A percentile compares a stretch with the other conserved stretches of the same genome.
Evolutionary conservation across 2,329 filamentous ascomycete species (phyloP).

Genomic region (Aspergillus amoenus): DNA sequence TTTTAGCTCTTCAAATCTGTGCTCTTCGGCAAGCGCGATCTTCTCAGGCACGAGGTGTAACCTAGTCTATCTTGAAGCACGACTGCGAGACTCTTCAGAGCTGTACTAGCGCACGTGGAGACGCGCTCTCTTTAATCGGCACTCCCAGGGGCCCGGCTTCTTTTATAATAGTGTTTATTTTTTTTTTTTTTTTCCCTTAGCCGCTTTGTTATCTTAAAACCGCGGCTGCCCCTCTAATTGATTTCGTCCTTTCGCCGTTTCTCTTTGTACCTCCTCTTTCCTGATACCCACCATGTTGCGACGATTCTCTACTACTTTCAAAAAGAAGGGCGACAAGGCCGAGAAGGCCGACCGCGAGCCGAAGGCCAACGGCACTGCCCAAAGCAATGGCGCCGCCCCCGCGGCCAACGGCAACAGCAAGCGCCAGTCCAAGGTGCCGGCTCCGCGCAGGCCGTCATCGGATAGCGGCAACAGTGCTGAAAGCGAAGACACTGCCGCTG

Average conservation of each 20-base stretch:
- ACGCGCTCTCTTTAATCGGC: conserved; percentile 3
- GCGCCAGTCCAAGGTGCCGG: conserved; percentile 33
- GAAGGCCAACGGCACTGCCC: conserved; percentile 28
- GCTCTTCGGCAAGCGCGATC: conserved; percentile 13
- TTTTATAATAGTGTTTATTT: conserved; percentile 6
- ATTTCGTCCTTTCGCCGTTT: conserved; percentile 3
- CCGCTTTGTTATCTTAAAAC: conserved; percentile 15
- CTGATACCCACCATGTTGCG: conserved; percentile 38
- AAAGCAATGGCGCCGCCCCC: conserved; percentile 8
- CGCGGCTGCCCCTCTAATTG: not conserved
- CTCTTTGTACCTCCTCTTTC: not conserved
- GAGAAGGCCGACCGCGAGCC: conserved; percentile 34
- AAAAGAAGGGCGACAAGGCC: conserved; percentile 32
- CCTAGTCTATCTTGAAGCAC: not conserved
- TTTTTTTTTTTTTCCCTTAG: conserved; percentile 4
- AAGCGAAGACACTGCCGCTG: conserved; percentile 39
- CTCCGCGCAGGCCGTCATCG: conserved; percentile 24
- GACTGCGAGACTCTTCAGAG: not conserved
- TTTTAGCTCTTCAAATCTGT: conserved; percentile 6
- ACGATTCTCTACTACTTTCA: conserved; percentile 41
- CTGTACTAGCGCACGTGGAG: conserved; percentile 7
- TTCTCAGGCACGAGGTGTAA: conserved; percentile 8
- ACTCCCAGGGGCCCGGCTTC: not conserved
- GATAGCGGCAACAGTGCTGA: conserved; percentile 34
- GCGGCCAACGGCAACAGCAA: conserved; percentile 27